Evolutionary conservation across 2,329 filamentous ascomycete genomes (phyloP), one percentile per base, ranked within the genome.

Genomic region (Geosmithia putterillii): DNA sequence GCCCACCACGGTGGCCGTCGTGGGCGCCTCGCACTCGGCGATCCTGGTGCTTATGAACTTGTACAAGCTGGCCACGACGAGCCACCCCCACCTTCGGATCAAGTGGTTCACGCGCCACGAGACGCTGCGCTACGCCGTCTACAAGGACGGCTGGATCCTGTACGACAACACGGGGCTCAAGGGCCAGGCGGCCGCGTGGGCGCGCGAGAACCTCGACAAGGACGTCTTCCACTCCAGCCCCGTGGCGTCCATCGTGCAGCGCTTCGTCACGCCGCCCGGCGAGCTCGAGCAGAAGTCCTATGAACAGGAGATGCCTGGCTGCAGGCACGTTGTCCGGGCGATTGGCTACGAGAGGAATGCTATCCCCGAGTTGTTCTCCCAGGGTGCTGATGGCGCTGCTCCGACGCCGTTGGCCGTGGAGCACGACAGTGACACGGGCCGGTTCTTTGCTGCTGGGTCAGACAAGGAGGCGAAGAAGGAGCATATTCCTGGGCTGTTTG

Each of bases 81-180:
- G 67, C 1, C 74, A 79, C 47, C 69, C 73, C 0, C 54, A 66
- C 6, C 62, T 81, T 3, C 66, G 65, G 23, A 64, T 81, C 43
- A 74, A 72, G 51, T 81, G 77, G 77, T 79, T 81, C 57, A 76
- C 63, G 23, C 67, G 78, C n/a, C 71, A 77, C 50, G 45, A 48
- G 7, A 58, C 66, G 1, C 64, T 81, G 9, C 71, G 73, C 20
- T 82, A 81, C 48, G 78, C 78, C 15, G 70, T 75, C 51, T 74
- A 71, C 54, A 74, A 66, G 58, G 75, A 78, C 47, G 74, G 73
- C 45, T 81, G 77, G 75, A 79, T 81, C 46, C 57, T 78, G 21
- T 69, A 73, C 43, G 78, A 82, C 53, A 82, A 81, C 57, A 81
- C 77, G 0, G 78, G 78, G 3, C 63, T 82, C 22, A 81, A 82